Evolutionary conservation across 2,329 filamentous ascomycete genomes (phyloP).

Genomic region (Hirsutella thompsonii): DNA sequence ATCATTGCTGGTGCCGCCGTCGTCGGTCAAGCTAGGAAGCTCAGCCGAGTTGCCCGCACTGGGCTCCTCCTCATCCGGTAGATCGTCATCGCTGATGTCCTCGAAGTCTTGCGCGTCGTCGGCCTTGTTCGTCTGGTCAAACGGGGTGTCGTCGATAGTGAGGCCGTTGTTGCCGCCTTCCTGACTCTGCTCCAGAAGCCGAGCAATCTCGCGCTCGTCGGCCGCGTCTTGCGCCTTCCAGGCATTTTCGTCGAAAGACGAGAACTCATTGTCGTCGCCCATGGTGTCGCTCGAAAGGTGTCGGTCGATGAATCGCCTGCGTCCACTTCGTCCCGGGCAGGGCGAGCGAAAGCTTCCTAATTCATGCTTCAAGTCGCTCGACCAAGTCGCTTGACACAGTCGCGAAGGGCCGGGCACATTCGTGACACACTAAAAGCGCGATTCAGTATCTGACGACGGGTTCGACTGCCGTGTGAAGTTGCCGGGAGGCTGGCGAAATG

Average conservation of each 20-base stretch:
- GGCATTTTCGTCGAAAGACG: slow-evolving; percentile 20
- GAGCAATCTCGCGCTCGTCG: slow-evolving; percentile 34
- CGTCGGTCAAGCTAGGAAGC: slow-evolving; percentile 42
- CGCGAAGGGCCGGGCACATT: no score
- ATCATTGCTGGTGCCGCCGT: slow-evolving; percentile 46
- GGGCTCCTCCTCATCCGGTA: slow-evolving; percentile 68
- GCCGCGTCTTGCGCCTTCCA: slow-evolving; percentile 32
- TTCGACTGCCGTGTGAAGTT: no score
- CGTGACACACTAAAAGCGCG: background rate
- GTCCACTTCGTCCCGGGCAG: background rate
- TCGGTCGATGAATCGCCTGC: no score
- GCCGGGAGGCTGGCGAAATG: no score
- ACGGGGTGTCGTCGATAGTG: slow-evolving; percentile 30
- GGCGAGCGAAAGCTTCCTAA: background rate
- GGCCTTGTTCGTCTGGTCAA: slow-evolving; percentile 66
- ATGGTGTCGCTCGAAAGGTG: slow-evolving; percentile 17
- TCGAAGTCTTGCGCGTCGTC: slow-evolving; percentile 86
- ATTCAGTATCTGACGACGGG: background rate
- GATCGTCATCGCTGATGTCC: slow-evolving; percentile 83
- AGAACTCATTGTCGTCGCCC: slow-evolving; percentile 17
- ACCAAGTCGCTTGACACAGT: no score
- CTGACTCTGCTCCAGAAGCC: slow-evolving; percentile 28
- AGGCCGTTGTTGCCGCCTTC: slow-evolving; percentile 24
- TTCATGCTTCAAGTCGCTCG: background rate
- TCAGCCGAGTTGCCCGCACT: slow-evolving; percentile 28